These are phyloP conservation scores for Colletotrichum sp. DNA, from an alignment of 2,329 filamentous ascomycete species.

Conservation along the genomic window DNA sequence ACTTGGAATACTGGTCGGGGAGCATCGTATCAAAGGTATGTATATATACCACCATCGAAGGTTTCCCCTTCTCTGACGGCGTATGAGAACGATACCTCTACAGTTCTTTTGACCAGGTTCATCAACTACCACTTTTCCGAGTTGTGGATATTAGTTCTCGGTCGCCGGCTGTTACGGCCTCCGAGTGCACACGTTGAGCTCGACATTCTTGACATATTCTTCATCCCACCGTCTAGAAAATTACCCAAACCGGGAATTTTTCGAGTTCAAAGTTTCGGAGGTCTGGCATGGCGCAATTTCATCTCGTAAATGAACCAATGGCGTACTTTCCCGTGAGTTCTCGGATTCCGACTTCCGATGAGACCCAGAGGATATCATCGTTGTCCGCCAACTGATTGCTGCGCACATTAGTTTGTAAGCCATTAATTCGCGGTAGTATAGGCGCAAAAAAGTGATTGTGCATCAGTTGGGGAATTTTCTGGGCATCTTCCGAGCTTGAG, in stretches of 20 bases:
- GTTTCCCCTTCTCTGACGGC: background rate
- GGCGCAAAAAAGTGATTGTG: rapidly evolving
- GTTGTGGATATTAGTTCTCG: background rate
- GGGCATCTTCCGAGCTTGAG: background rate
- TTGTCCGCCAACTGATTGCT: background rate
- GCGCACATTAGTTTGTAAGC: background rate
- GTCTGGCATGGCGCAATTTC: background rate
- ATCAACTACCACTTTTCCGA: background rate
- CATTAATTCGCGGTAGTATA: background rate
- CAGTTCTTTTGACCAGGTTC: background rate
- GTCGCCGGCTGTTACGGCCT: background rate
- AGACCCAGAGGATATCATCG: background rate
- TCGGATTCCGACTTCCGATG: background rate
- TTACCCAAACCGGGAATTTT: background rate
- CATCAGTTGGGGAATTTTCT: rapidly evolving
- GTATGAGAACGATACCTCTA: background rate
- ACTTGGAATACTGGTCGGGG: background rate
- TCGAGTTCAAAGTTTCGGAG: background rate
- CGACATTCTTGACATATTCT: background rate
- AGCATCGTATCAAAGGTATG: background rate
- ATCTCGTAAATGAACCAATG: background rate
- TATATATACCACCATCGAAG: background rate
- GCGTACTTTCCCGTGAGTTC: background rate
- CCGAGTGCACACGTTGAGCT: background rate
- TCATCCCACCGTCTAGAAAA: background rate